Conservation (phyloP, 1,284 basidiomycete species). For the Fomitopsis betulina region DNA sequence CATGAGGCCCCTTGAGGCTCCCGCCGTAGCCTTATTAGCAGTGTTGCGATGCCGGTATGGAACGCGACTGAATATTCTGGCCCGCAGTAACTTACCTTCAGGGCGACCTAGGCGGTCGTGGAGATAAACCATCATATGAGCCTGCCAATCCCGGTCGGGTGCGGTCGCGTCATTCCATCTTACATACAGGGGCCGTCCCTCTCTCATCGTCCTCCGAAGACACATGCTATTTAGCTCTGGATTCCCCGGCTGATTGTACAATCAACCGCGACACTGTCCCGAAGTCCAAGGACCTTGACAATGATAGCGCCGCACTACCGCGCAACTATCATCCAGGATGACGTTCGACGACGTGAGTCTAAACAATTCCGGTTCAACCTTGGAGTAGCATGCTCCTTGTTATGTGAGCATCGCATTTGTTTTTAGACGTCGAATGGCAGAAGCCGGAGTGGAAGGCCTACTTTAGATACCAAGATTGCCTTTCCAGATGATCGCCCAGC, state of each 20-base stretch:
- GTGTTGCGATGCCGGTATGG: not conserved
- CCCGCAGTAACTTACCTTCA: not conserved
- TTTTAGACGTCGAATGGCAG: not conserved
- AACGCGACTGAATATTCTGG: not conserved
- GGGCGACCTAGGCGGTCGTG: not conserved
- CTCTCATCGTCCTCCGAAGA: not conserved
- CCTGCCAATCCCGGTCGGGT: not conserved
- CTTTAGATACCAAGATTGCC: not conserved
- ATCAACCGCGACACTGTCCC: not conserved
- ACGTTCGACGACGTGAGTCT: not conserved
- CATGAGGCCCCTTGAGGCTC: not conserved
- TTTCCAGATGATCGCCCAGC: slow-evolving; percentile 2
- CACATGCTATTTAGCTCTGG: not conserved
- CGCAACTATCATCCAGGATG: not conserved
- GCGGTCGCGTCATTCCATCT: not conserved
- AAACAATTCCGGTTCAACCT: not conserved
- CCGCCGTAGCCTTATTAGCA: not conserved
- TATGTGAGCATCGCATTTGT: not conserved
- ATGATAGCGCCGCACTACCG: not conserved
- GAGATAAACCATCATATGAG: not conserved
- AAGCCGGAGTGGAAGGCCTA: not conserved
- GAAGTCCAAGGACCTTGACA: not conserved
- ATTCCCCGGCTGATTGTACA: not conserved
- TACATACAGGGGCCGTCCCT: not conserved
- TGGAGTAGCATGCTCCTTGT: not conserved